Base-by-base conservation (phyloP, 2,329 filamentous ascomycete species). In the Nemania sp. region DNA sequence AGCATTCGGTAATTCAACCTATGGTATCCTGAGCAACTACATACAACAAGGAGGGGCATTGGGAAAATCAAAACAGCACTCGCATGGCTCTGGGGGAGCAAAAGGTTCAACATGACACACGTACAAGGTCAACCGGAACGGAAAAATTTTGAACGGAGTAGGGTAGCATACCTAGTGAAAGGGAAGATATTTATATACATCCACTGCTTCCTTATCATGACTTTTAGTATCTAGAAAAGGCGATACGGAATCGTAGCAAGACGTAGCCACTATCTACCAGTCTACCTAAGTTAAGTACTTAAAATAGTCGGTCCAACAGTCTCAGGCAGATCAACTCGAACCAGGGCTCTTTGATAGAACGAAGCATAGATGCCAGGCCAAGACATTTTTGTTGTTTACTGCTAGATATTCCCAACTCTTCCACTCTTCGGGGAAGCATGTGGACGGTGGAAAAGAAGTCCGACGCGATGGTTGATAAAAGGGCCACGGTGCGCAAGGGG, bases 1-100 rank as follows among this genome's bases (percentile, higher is more conserved):
- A 46, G 21, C 32, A 54, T 54, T 54, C n/a, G 32, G 59, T 63
- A 65, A 65, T 65, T 63, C 63, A 65, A 65, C 63, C 63, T 65
- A 63, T 60, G 21, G 37, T 37, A 39, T 39, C 40, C 21, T 46
- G 17, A 45, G 46, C 45, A 57, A 49, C 45, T 49, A 37, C 25
- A 54, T 49, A 37, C 25, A 54, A 57, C 18, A 57, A 18, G n/a
- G 49, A 57, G 17, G n/a, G 49, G 42, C 32, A 34, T 57, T 57
- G 45, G 37, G 43, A 42, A n/a, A n/a, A 45, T 12, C 52, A 48
- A 59, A 54, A 48, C 56, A 46, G 49, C 25, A 51, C 40, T 57
- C 57, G 54, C 52, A 62, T 45, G 52, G 37, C 25, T 54, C 50
- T n/a, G 51, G 43, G 50, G 18, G 51, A 37, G 21, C 45, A n/a